These are phyloP conservation scores for Aspergillus persii DNA, from an alignment of 2,329 filamentous ascomycete genomes.

Conservation along the genomic window DNA sequence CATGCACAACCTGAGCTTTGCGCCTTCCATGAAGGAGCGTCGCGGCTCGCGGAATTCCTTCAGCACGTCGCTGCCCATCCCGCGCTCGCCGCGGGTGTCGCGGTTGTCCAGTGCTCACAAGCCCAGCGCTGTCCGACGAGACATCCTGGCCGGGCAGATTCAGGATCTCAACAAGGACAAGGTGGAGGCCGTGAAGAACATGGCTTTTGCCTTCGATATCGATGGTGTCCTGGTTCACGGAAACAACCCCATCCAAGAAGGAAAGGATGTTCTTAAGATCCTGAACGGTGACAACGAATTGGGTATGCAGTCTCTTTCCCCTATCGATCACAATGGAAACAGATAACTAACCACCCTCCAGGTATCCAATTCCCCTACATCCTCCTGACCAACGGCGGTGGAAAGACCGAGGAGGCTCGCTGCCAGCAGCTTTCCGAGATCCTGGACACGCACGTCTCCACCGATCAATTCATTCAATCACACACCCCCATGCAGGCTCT, in stretches of 20 bases:
- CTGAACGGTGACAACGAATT: constrained; percentile 74
- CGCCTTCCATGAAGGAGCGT: constrained; percentile 66
- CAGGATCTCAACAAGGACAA: constrained; percentile 66
- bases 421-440: constrained; percentile 68
- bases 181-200: constrained; percentile 69
- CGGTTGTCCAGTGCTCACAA: constrained; percentile 62
- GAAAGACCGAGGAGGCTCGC: constrained; percentile 65
- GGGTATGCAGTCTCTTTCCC: constrained; percentile 26
- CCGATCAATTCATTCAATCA: constrained; percentile 73
- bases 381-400: constrained; percentile 72
- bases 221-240: constrained; percentile 74
- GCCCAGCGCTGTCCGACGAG: constrained; percentile 54
- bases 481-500: constrained; percentile 76
- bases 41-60: constrained; percentile 73
- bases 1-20: constrained; percentile 70
- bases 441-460: constrained; percentile 62
- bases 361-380: constrained; percentile 74
- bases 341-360: neutral
- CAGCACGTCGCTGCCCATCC: constrained; percentile 71
- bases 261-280: constrained; percentile 64
- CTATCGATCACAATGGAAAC: neutral
- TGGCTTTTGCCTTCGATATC: constrained; percentile 71
- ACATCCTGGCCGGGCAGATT: constrained; percentile 67
- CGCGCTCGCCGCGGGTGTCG: constrained; percentile 66
- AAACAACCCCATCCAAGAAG: constrained; percentile 67